These are phyloP conservation scores for Leccinum uliginosum DNA, from an alignment of 768 basidiomycete species.

Conservation along the genomic window DNA sequence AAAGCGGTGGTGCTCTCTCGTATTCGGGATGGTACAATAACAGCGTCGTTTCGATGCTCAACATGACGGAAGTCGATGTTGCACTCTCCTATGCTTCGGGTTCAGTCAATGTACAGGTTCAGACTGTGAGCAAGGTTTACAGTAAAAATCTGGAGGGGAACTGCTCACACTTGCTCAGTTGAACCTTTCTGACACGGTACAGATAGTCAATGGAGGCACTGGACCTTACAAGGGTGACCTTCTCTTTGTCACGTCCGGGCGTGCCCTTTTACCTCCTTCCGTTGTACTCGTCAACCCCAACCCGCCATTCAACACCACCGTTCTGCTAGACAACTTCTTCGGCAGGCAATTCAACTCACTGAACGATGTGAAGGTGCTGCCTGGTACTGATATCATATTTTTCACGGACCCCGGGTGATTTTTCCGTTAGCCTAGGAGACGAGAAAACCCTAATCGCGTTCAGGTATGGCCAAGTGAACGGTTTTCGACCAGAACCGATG, in stretches of 20 bases:
- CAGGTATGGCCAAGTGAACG: slow-evolving; percentile 61
- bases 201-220: slow-evolving; percentile 71
- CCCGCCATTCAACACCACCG: slow-evolving; percentile 51
- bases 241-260: slow-evolving; percentile 61
- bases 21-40: slow-evolving; percentile 61
- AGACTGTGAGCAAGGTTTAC: slow-evolving; percentile 27
- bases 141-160: background rate
- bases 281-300: slow-evolving; percentile 61
- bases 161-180: slow-evolving; percentile 38
- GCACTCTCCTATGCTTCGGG: slow-evolving; percentile 35
- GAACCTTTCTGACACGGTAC: slow-evolving; percentile 50
- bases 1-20: slow-evolving; percentile 61
- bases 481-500: slow-evolving; percentile 62
- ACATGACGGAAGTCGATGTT: slow-evolving; percentile 48
- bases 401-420: slow-evolving; percentile 71
- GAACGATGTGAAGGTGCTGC: slow-evolving; percentile 75
- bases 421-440: background rate
- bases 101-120: slow-evolving; percentile 47
- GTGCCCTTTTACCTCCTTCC: slow-evolving; percentile 57
- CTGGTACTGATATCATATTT: slow-evolving; percentile 59
- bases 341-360: slow-evolving; percentile 80
- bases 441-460: background rate
- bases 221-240: slow-evolving; percentile 57
- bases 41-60: slow-evolving; percentile 60
- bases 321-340: slow-evolving; percentile 73